Evolutionary conservation across 352 stramenopile species (phyloP).

Genomic region (Pythium chondricola): DNA sequence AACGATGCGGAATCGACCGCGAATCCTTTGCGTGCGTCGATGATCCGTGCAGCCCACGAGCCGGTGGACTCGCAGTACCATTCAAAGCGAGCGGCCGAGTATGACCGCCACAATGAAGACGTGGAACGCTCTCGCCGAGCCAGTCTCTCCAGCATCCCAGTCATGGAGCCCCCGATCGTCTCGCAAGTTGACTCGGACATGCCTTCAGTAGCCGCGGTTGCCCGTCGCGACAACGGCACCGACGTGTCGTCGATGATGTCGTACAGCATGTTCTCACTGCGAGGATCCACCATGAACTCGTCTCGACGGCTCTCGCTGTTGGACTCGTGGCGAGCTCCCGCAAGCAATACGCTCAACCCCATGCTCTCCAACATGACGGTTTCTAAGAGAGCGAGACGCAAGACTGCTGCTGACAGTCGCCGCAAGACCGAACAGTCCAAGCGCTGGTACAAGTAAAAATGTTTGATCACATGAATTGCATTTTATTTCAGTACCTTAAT

Average conservation of each 20-base stretch:
- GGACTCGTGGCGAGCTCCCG: constrained; percentile 63
- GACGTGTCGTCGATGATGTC: constrained; percentile 4
- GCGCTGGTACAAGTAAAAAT: constrained; percentile 27
- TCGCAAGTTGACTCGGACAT: no score
- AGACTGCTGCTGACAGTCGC: constrained; percentile 52
- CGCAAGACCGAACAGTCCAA: constrained; percentile 54
- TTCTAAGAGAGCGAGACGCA: constrained; percentile 51
- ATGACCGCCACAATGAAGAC: constrained; percentile 47
- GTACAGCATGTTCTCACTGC: constrained; percentile 5
- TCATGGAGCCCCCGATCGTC: no score
- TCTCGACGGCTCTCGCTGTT: constrained; percentile 63
- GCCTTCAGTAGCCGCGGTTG: no score
- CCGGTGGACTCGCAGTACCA: constrained; percentile 64
- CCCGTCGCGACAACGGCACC: not conserved
- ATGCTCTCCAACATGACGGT: constrained; percentile 71
- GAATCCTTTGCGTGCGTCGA: constrained; percentile 41
- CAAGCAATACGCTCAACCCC: constrained; percentile 43
- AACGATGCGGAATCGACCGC: constrained; percentile 27
- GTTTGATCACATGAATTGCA: not conserved
- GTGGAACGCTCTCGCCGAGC: constrained; percentile 15
- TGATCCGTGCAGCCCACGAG: constrained; percentile 57
- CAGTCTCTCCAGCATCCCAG: constrained; percentile 8
- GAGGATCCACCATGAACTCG: constrained; percentile 14
- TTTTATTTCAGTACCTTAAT: not conserved
- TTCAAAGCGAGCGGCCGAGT: constrained; percentile 63